phyloP scores from a whole-genome alignment of 2,329 filamentous ascomycete genomes.

The Fusarium armeniacum region DNA sequence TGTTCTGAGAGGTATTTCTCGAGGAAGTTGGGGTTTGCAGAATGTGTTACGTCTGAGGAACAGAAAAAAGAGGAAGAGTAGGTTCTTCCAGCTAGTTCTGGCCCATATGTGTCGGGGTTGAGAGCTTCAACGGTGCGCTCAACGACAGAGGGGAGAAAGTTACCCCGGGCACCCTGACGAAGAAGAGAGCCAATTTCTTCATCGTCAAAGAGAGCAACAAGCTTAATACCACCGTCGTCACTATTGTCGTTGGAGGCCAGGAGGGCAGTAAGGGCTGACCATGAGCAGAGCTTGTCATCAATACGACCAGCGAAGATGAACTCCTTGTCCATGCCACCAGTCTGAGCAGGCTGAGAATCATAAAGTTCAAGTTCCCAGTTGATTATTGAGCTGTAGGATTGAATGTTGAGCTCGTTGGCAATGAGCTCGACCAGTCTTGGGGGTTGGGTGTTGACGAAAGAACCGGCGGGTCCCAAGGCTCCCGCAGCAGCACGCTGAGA shows the following conservation, averaged over 20 bases:
- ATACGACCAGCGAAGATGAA: conserved; percentile 96
- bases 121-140: conserved; percentile 83
- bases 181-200: conserved; percentile 95
- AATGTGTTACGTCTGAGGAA: conserved; percentile 92
- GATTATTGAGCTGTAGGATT: conserved; percentile 79
- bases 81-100: conserved; percentile 80
- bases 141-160: conserved; percentile 86
- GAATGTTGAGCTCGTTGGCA: conserved; percentile 79
- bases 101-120: conserved; percentile 67
- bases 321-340: conserved; percentile 89
- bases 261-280: conserved; percentile 87
- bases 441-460: conserved; percentile 87
- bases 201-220: conserved; percentile 95
- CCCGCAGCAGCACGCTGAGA: conserved; percentile 59
- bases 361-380: conserved; percentile 99
- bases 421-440: conserved; percentile 88
- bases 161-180: conserved; percentile 89
- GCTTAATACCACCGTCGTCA: conserved; percentile 79
- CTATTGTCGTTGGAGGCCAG: conserved; percentile 73
- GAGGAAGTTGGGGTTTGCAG: conserved; percentile 94
- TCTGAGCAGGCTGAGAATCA: conserved; percentile 86
- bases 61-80: conserved; percentile 88
- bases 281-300: conserved; percentile 98
- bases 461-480: conserved; percentile 72
- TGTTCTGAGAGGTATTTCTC: conserved; percentile 87